phyloP scores from a whole-genome alignment of 345 rosid genomes.

The Isatis tinctoria region DNA sequence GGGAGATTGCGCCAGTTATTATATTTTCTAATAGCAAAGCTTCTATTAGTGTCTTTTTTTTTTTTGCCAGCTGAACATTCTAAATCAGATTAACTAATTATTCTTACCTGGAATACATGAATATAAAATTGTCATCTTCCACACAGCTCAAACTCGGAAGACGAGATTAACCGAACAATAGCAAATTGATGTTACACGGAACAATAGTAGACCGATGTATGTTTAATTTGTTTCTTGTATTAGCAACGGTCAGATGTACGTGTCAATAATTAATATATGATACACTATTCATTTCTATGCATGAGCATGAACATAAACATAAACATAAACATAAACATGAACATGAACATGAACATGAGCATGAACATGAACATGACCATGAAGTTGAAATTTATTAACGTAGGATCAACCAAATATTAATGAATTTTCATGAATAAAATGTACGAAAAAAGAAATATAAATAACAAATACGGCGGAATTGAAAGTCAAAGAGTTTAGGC shows the following conservation, averaged over 20 bases:
- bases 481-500: background rate
- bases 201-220: background rate
- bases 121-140: background rate
- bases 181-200: background rate
- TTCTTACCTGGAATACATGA: background rate
- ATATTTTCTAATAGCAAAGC: background rate
- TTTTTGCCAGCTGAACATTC: background rate
- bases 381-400: background rate
- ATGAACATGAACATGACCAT: no score
- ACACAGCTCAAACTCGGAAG: background rate
- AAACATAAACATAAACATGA: no score
- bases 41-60: background rate
- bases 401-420: constrained; percentile 11
- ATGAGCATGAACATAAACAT: background rate
- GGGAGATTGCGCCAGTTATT: background rate
- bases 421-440: background rate
- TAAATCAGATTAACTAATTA: background rate
- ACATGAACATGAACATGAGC: no score
- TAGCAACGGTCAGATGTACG: background rate
- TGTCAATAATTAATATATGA: no score
- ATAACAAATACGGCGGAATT: background rate
- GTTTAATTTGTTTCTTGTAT: background rate
- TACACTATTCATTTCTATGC: no score
- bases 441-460: background rate
- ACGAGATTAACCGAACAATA: background rate